Conservation (phyloP, 1,139 yeast species). For the Williopsis jadinii region DNA sequence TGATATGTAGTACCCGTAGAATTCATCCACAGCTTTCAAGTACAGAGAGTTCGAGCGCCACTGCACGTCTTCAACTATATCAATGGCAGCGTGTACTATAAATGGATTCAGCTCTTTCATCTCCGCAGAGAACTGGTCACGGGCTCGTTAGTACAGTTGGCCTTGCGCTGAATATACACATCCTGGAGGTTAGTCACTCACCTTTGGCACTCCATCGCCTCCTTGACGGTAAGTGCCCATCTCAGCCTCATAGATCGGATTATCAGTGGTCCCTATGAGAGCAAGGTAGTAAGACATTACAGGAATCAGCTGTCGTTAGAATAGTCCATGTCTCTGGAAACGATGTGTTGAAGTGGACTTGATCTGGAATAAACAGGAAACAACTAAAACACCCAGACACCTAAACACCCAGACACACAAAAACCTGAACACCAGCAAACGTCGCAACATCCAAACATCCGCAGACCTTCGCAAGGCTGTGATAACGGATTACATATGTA, state of each 20-base stretch:
- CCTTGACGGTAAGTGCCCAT: slow-evolving; percentile 68
- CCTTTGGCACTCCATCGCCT: slow-evolving; percentile 50
- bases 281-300: slow-evolving; percentile 76
- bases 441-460: no score
- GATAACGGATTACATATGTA: no score
- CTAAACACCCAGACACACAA: no score
- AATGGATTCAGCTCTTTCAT: slow-evolving; percentile 81
- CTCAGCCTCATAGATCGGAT: slow-evolving; percentile 83
- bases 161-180: not conserved
- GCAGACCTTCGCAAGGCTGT: no score
- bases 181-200: slow-evolving; percentile 2
- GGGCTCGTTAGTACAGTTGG: not conserved
- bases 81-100: slow-evolving; percentile 81
- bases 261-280: slow-evolving; percentile 80
- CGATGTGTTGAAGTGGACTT: no score
- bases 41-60: slow-evolving; percentile 60
- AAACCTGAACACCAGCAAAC: no score
- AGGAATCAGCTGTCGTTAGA: not conserved
- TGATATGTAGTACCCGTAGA: slow-evolving; percentile 72
- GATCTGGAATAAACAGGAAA: no score
- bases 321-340: no score
- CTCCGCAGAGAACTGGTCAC: slow-evolving; percentile 48
- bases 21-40: slow-evolving; percentile 75
- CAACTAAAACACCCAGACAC: no score
- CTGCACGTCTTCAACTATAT: slow-evolving; percentile 81